Percentiles rank a stretch among this genome's conserved stretches.
Conservation (phyloP, 441 rosid species). For the Adansonia rubrostipa region DNA sequence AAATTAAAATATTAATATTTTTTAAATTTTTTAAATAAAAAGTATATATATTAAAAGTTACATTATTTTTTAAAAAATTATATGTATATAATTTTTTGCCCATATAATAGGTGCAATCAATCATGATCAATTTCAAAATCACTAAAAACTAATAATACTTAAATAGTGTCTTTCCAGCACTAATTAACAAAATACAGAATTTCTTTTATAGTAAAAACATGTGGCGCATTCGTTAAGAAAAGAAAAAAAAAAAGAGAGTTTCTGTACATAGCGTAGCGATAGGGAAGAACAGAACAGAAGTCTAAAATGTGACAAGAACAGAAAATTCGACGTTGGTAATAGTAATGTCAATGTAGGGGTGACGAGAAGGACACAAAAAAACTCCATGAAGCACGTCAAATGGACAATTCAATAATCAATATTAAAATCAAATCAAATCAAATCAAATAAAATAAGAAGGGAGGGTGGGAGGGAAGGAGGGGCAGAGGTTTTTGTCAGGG, state of each 20-base stretch:
- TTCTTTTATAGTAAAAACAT: too few relatives aligned
- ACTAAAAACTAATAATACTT: too few relatives aligned
- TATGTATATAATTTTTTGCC: too few relatives aligned
- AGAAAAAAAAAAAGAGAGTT: not conserved
- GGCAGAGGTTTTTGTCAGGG: slow-evolving; percentile 37
- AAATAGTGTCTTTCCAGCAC: too few relatives aligned
- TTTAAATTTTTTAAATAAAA: too few relatives aligned
- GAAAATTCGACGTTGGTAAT: not conserved
- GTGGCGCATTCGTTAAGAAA: not conserved
- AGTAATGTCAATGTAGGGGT: not conserved
- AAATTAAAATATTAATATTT: too few relatives aligned
- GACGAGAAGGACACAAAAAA: not conserved
- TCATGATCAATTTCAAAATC: too few relatives aligned
- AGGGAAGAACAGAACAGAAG: not conserved
- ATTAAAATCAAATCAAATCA: not conserved
- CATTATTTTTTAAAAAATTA: too few relatives aligned
- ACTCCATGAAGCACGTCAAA: slow-evolving; percentile 12
- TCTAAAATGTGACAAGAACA: not conserved
- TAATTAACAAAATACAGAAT: too few relatives aligned
- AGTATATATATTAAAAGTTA: too few relatives aligned
- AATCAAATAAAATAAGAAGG: too few relatives aligned
- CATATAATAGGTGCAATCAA: too few relatives aligned
- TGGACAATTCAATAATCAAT: not conserved
- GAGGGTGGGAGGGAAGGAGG: not conserved
- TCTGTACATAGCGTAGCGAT: not conserved